Evolutionary conservation across 306 rosid species (phyloP).

Genomic region (Albizia julibrissin): DNA sequence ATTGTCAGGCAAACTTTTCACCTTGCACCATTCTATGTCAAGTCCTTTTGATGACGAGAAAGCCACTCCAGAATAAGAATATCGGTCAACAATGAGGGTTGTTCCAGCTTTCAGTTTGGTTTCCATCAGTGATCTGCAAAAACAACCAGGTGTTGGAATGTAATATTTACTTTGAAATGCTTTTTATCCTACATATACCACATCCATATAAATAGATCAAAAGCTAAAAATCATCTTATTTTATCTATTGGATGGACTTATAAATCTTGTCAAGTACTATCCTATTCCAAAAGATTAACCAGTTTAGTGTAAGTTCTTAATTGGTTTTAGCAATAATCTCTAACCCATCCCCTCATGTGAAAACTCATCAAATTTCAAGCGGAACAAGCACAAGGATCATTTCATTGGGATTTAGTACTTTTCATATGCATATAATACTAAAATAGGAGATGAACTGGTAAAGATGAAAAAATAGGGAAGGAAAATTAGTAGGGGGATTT

Average conservation of each 20-base stretch:
- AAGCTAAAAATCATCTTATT: not conserved
- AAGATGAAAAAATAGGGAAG: not conserved
- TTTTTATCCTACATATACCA: not conserved
- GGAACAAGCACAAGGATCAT: not conserved
- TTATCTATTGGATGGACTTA: not conserved
- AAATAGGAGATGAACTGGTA: not conserved
- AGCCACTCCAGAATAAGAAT: constrained; percentile 97
- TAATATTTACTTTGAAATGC: not conserved
- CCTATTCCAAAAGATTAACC: not conserved
- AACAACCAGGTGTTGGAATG: constrained; percentile 4
- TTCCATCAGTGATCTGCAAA: constrained; percentile 82
- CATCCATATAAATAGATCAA: not conserved
- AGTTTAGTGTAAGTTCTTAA: not conserved
- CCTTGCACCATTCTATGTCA: constrained; percentile 91
- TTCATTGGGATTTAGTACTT: not conserved
- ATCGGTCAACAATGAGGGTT: constrained; percentile 90
- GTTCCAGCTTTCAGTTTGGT: constrained; percentile 76
- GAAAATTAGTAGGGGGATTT: not conserved
- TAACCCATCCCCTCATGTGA: not conserved
- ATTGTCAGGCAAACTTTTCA: constrained; percentile 22
- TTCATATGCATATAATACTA: not conserved
- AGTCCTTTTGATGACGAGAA: constrained; percentile 95
- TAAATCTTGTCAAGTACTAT: not conserved
- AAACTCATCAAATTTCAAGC: not conserved
- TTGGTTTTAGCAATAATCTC: not conserved